Percentiles rank a stretch among this genome's conserved stretches.
These are phyloP conservation scores for Pseudoscleropodium purum DNA, from an alignment of 225 moss, liverwort and hornwort genomes.

Conservation along the genomic window DNA sequence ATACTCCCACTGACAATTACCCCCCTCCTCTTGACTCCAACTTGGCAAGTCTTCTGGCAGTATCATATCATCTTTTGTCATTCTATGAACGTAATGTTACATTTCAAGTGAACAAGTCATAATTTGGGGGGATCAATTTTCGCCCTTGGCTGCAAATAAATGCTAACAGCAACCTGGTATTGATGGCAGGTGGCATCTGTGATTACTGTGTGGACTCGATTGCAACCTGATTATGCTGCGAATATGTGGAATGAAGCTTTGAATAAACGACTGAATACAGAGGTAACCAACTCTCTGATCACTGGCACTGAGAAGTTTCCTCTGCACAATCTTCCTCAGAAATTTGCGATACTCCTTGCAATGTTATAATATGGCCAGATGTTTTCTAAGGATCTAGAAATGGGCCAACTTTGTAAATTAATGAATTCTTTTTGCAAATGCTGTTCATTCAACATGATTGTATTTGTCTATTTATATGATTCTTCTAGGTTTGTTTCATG, in stretches of 20 bases:
- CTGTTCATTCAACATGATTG: not conserved
- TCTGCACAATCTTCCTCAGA: not conserved
- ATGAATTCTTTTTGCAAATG: not conserved
- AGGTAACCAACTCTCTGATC: slow-evolving; percentile 21
- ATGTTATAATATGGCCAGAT: not conserved
- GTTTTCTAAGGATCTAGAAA: not conserved
- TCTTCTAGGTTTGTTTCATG: not conserved
- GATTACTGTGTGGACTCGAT: slow-evolving; percentile 81
- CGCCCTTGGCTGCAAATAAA: not conserved
- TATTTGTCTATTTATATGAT: not conserved
- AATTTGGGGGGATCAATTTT: not conserved
- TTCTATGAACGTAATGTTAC: not conserved
- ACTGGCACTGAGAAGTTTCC: not conserved
- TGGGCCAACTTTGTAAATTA: not conserved
- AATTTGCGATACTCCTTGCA: not conserved
- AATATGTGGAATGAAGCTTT: slow-evolving; percentile 99
- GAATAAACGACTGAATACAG: slow-evolving; percentile 88
- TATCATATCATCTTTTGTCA: not conserved
- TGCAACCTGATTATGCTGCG: slow-evolving; percentile 84
- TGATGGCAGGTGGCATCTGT: slow-evolving; percentile 64
- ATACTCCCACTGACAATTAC: slow-evolving; percentile 44
- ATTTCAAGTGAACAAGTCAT: not conserved
- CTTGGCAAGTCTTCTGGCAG: slow-evolving; percentile 21
- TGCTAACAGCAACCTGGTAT: not conserved
- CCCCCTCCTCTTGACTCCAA: slow-evolving; percentile 52